These are phyloP conservation scores for Aspergillus ochraceus DNA, from an alignment of 2,329 filamentous ascomycete species.

Conservation along the genomic window DNA sequence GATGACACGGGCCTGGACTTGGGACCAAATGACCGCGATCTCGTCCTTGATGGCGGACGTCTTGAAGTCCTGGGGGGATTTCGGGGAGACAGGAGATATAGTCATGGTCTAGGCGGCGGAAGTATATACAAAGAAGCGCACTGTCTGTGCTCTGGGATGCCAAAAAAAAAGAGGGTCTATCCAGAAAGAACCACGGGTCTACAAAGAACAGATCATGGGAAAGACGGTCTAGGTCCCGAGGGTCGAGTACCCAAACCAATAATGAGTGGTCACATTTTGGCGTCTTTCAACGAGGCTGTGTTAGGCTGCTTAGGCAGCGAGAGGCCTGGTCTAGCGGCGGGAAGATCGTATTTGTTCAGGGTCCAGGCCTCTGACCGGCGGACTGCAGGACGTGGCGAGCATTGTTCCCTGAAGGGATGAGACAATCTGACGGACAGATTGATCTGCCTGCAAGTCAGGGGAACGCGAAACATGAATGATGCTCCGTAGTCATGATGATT, in stretches of 20 bases:
- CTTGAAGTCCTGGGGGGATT: neutral
- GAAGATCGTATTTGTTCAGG: neutral
- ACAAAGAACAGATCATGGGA: neutral
- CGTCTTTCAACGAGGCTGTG: neutral
- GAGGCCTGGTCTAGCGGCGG: neutral
- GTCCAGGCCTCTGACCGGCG: neutral
- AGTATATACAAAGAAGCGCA: neutral
- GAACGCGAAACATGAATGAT: neutral
- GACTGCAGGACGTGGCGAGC: neutral
- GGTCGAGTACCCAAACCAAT: neutral
- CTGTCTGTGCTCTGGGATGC: neutral
- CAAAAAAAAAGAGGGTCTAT: neutral
- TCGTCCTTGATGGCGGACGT: slow-evolving; percentile 13
- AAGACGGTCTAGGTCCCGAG: neutral
- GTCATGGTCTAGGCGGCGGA: neutral
- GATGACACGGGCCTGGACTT: slow-evolving; percentile 17
- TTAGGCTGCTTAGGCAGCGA: neutral
- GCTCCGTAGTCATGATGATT: neutral
- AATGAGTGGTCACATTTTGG: neutral
- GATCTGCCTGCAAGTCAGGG: neutral
- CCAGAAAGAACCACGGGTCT: neutral
- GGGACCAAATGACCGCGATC: slow-evolving; percentile 15
- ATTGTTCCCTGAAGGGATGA: neutral
- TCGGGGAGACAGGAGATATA: neutral
- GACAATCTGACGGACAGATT: neutral